Percentiles rank a stretch among this genome's conserved stretches.
These are phyloP conservation scores for thale cress (Arabidopsis thaliana) DNA, from an alignment of 345 rosid species.

Conservation along the genomic window DNA sequence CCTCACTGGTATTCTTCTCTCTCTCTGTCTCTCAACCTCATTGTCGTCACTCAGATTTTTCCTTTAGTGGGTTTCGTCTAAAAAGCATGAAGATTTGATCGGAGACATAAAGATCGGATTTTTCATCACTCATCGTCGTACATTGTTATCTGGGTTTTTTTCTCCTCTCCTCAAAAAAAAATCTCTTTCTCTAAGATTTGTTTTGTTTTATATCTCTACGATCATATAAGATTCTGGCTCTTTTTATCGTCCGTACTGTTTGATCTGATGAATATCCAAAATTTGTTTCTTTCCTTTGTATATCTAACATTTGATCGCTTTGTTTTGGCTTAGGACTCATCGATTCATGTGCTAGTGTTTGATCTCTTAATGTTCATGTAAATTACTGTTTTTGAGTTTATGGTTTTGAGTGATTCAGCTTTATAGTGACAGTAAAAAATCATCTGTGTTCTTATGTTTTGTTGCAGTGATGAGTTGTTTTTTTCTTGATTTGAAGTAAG, in stretches of 20 bases:
- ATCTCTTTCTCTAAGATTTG: slow-evolving; percentile 8
- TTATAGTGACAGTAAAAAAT: slow-evolving; percentile 27
- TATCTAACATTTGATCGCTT: slow-evolving; percentile 2
- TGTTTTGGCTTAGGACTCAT: neutral
- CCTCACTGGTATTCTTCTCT: slow-evolving; percentile 35
- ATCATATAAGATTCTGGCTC: slow-evolving; percentile 1
- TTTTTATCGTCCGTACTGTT: slow-evolving; percentile 30
- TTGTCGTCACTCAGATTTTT: slow-evolving; percentile 27
- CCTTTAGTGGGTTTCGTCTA: slow-evolving; percentile 29
- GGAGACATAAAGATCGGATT: slow-evolving; percentile 22
- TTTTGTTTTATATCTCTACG: neutral
- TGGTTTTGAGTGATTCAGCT: slow-evolving; percentile 29
- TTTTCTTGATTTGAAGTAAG: slow-evolving; percentile 13
- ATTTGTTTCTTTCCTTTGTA: neutral
- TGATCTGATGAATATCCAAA: slow-evolving; percentile 18
- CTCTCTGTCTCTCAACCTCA: slow-evolving; percentile 12
- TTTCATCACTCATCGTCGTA: slow-evolving; percentile 25
- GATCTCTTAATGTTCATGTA: slow-evolving; percentile 29
- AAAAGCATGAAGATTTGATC: slow-evolving; percentile 37
- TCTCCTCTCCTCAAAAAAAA: neutral
- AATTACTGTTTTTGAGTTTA: neutral
- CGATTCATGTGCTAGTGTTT: slow-evolving; percentile 19
- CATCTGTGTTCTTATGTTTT: slow-evolving; percentile 9
- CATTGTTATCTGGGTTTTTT: slow-evolving; percentile 7
- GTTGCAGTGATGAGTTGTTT: neutral